phyloP scores from a whole-genome alignment of 177 flowering plant species.

The Vitis hybrid region DNA sequence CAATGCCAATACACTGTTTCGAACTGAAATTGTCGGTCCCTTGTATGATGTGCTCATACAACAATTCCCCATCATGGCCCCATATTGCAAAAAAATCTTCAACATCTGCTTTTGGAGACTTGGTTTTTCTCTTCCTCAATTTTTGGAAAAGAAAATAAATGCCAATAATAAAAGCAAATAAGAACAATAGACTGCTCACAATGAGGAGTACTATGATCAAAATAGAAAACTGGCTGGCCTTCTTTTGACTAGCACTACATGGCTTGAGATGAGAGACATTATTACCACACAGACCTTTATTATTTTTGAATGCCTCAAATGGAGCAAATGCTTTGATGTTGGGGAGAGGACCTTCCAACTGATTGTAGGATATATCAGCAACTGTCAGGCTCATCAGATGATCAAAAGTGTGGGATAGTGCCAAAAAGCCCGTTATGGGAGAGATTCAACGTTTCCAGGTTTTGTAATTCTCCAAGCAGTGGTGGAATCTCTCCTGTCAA shows the following conservation, averaged over 20 bases:
- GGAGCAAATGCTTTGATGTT: conserved; percentile 13
- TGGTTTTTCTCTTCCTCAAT: no score
- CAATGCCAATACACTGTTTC: conserved; percentile 21
- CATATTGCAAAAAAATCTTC: conserved; percentile 15
- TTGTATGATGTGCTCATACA: conserved; percentile 15
- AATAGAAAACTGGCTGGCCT: not conserved
- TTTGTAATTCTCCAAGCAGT: conserved; percentile 14
- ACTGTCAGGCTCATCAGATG: conserved; percentile 12
- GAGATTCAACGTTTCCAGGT: conserved; percentile 9
- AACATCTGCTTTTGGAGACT: no score
- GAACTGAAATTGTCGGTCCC: conserved; percentile 15
- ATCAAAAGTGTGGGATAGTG: no score
- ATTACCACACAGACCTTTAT: conserved; percentile 12
- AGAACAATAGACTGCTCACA: not conserved
- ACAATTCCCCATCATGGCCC: conserved; percentile 18
- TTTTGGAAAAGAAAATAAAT: not conserved
- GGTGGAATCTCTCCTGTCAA: conserved; percentile 25
- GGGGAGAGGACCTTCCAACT: conserved; percentile 28
- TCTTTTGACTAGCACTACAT: not conserved
- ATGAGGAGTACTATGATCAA: not conserved
- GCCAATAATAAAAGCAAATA: not conserved
- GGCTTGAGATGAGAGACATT: not conserved
- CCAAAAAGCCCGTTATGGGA: no score
- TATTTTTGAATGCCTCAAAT: conserved; percentile 9
- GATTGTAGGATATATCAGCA: conserved; percentile 29